Percentiles rank a stretch among this genome's conserved stretches.
phyloP scores from a whole-genome alignment of 768 basidiomycete genomes.

The Butyriboletus loyo region DNA sequence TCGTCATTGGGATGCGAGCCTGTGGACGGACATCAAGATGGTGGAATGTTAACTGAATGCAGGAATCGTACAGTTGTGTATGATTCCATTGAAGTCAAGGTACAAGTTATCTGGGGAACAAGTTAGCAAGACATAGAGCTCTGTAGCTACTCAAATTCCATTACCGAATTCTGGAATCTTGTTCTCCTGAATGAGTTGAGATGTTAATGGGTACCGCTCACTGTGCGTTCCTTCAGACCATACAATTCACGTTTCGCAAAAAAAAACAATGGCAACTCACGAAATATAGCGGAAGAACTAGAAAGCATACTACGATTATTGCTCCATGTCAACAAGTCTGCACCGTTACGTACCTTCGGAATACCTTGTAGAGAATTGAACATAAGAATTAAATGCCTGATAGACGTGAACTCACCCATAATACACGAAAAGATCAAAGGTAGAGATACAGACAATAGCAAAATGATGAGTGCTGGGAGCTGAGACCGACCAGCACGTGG shows the following conservation, averaged over 20 bases:
- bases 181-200: constrained; percentile 96
- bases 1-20: constrained; percentile 97
- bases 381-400: not conserved
- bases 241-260: not conserved
- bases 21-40: constrained; percentile 16
- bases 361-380: constrained; percentile 40
- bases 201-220: constrained; percentile 97
- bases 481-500: no score
- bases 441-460: constrained; percentile 5
- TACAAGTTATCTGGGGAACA: constrained; percentile 72
- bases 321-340: not conserved
- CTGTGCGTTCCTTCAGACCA: constrained; percentile 38
- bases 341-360: constrained; percentile 51
- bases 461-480: not conserved
- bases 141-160: constrained; percentile 14
- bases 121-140: constrained; percentile 7
- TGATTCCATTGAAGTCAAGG: constrained; percentile 92
- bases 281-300: constrained; percentile 98
- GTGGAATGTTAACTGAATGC: not conserved
- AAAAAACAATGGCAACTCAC: constrained; percentile 40
- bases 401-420: constrained; percentile 21
- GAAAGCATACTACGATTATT: constrained; percentile 7
- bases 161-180: constrained; percentile 97
- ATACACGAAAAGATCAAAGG: constrained; percentile 3
- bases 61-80: constrained; percentile 64